Base-by-base conservation (phyloP, 148 eudicot genomes). In the Amaranthus cruentus region DNA sequence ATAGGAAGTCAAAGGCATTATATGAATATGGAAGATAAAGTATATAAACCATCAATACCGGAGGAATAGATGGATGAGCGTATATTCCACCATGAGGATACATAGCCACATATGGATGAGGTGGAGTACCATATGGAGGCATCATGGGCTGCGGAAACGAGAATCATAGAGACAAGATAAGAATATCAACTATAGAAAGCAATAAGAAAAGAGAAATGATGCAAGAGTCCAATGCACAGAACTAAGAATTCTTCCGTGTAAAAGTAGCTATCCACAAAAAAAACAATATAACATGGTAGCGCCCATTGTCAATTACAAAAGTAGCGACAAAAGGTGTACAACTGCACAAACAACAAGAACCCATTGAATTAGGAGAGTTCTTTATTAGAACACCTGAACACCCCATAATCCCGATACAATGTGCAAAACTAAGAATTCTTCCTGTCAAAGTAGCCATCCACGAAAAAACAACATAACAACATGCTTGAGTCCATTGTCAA, bases 91-190 rank as follows among this genome's bases (percentile, higher is more conserved):
- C 99, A 82, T 83, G 97, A 75, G 99, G 97, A 89, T 96, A 96
- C 99, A 96, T 95, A 64, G 98, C 96, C 79, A 96, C 80, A 77
- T 96, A 96, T 44, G 99, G 99, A 82, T 90, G 99, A n/a, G 96
- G 98, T 53, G 99, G 92, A 59, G 99, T 90, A 58, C 99, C 99
- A 89, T 92, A 96, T 8, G 99, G 97, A 58, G 97, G 97, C 88
- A 96, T 92, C 47, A 92, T 82, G 81, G 83, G 99, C 99, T 96
- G 88, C 80, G 47, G 15, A 57, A 73, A 73, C 38, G 72, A 57
- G 44, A 56, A 74, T 62, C 51, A 51, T 62, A 55, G 28, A 83
- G 70, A 54, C 2, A 69, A 7, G 18, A 62, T 57, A 49, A 68
- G 56, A 49, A 70, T 71, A 11, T 21, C 8, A 7, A 9, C 14